A percentile compares a stretch with the other conserved stretches of the same genome.
These are phyloP conservation scores for Glycine tomentella DNA, from an alignment of 306 rosid genomes.

Conservation along the genomic window DNA sequence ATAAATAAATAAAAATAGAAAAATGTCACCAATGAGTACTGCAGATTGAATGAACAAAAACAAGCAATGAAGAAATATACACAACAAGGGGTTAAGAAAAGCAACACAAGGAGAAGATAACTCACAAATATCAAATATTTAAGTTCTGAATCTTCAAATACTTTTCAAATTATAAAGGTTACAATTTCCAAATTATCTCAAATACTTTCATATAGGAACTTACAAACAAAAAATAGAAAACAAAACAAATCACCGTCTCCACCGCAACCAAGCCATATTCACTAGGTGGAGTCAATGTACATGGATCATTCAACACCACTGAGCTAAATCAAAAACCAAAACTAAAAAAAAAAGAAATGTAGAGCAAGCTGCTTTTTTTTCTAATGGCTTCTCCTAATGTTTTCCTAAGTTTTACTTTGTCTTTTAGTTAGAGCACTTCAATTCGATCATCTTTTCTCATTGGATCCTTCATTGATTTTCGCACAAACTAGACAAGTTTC, in stretches of 20 bases:
- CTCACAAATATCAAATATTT: neutral
- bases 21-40: neutral
- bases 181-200: neutral
- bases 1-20: neutral
- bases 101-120: neutral
- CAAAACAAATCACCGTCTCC: neutral
- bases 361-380: neutral
- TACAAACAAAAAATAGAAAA: neutral
- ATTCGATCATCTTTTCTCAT: neutral
- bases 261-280: neutral
- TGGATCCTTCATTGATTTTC: neutral
- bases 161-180: neutral
- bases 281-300: neutral
- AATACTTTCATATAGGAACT: neutral
- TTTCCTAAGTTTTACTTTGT: neutral
- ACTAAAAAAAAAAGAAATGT: neutral
- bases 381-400: neutral
- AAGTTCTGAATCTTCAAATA: neutral
- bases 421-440: neutral
- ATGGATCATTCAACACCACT: neutral
- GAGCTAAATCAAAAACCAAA: neutral
- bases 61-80: slow-evolving; percentile 9
- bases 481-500: neutral
- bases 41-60: neutral
- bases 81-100: neutral